Base-by-base conservation (phyloP, 192 early-diverging fungal genomes). In the Backusella australiensis region DNA sequence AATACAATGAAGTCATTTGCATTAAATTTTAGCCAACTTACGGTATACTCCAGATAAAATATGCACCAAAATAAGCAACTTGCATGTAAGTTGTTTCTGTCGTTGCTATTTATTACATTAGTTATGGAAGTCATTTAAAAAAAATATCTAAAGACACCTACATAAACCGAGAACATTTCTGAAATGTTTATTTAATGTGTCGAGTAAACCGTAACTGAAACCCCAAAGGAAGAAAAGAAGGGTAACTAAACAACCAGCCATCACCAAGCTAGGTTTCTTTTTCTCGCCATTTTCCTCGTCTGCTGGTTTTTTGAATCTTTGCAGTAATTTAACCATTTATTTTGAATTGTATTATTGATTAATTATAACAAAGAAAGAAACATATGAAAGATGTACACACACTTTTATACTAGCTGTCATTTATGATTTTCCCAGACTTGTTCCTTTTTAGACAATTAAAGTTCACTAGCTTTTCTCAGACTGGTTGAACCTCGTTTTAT, bases 1-100 rank as follows among this genome's bases (percentile, higher is more conserved):
- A 67, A 7, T 34, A 34, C 14, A 15, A n/a, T 65, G 6, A 23
- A 21, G 59, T 41, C 15, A 65, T 41, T 17, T 36, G 17, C 15
- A 70, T 19, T 34, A 46, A 9, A 39, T 39, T 32, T 1, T 15
- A 26, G 38, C n/a, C 53, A 42, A 71, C 78, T 72, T 80, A 80
- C 79, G 79, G 79, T 69, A 75, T 67, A 72, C 71, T 69, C 56
- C 71, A 76, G 4, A 82, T 52, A 71, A 78, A 82, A 66, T 78
- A 78, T 19, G 77, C 81, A 69, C 81, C 81, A 76, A 78, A 82
- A 53, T 82, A 82, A 19, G 81, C 81, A 26, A 82, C 72, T 76
- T 82, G 81, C 56, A 82, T 73, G 44, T 59, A 70, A 12, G 81
- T 82, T 32, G 81, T 78, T 65, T 82, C 69, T 29, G 76, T 77